Evolutionary conservation across 2,329 filamentous ascomycete genomes (phyloP).

Genomic region (Sclerotinia borealis): DNA sequence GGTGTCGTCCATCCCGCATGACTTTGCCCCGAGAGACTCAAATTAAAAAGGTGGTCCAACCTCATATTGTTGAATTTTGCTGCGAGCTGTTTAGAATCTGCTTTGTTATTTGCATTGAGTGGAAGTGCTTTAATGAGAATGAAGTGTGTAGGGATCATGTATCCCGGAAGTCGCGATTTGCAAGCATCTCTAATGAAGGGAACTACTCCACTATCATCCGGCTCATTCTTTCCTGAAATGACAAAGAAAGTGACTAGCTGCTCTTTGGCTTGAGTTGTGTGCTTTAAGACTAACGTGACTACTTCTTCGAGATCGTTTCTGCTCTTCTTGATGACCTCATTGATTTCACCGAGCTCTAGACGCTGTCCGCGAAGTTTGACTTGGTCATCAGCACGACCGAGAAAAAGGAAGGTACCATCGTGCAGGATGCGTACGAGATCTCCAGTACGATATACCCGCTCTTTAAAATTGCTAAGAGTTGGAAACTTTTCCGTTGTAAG

Average conservation of each 20-base stretch:
- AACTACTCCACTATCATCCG: slow-evolving; percentile 37
- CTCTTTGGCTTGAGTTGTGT: slow-evolving; percentile 68
- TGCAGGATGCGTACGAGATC: slow-evolving; percentile 78
- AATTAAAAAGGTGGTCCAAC: slow-evolving; percentile 51
- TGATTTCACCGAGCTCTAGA: slow-evolving; percentile 87
- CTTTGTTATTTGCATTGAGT: slow-evolving; percentile 84
- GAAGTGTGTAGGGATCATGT: slow-evolving; percentile 89
- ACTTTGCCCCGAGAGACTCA: slow-evolving; percentile 38
- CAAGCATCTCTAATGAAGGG: slow-evolving; percentile 55
- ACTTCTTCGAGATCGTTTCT: slow-evolving; percentile 58
- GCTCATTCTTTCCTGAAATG: slow-evolving; percentile 23
- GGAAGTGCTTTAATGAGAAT: slow-evolving; percentile 67
- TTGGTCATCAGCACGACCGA: slow-evolving; percentile 84
- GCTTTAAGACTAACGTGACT: slow-evolving; percentile 67
- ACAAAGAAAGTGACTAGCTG: slow-evolving; percentile 74
- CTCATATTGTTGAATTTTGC: slow-evolving; percentile 58
- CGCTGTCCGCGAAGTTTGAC: slow-evolving; percentile 86
- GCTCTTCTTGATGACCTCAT: slow-evolving; percentile 68
- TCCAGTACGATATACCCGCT: slow-evolving; percentile 77
- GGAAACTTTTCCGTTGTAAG: slow-evolving; percentile 75
- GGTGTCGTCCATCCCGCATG: slow-evolving; percentile 33
- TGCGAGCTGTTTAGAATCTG: slow-evolving; percentile 65
- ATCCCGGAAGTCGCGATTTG: slow-evolving; percentile 62
- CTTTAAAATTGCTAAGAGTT: slow-evolving; percentile 46
- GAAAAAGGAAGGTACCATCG: slow-evolving; percentile 78